Percentiles rank a stretch among this genome's conserved stretches.
phyloP scores from a whole-genome alignment of 1,284 basidiomycete species.

The Athelia psychrophila region DNA sequence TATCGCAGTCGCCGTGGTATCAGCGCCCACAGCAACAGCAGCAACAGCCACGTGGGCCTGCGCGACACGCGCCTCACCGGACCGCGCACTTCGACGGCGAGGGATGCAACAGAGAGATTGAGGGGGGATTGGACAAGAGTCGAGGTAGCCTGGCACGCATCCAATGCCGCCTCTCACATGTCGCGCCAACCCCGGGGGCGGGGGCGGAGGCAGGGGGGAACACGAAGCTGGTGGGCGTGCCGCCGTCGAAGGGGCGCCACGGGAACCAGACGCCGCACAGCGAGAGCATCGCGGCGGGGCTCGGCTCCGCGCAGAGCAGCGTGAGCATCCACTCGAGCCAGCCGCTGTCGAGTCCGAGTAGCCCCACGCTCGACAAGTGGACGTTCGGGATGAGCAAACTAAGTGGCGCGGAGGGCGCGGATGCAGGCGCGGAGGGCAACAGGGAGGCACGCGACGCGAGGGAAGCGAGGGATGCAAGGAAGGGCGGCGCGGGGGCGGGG shows the following conservation, averaged over 20 bases:
- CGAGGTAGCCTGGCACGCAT: too few species aligned
- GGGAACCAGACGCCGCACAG: conserved; percentile 95
- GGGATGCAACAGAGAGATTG: too few species aligned
- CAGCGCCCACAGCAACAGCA: too few species aligned
- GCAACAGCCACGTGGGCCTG: too few species aligned
- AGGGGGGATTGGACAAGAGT: too few species aligned
- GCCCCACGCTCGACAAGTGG: conserved; percentile 87
- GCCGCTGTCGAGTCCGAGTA: conserved; percentile 81
- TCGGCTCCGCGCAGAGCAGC: conserved; percentile 89
- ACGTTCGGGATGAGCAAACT: conserved; percentile 91
- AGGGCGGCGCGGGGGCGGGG: not conserved
- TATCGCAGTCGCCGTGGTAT: too few species aligned
- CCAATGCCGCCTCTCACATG: too few species aligned
- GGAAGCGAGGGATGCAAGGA: conserved; percentile 17
- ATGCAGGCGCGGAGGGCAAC: conserved; percentile 10
- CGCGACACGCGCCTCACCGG: too few species aligned
- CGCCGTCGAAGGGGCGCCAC: conserved; percentile 92
- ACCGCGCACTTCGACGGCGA: too few species aligned
- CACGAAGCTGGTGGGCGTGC: conserved; percentile 89
- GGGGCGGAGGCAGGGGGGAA: too few species aligned
- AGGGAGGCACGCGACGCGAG: conserved; percentile 21
- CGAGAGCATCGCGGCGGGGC: conserved; percentile 82
- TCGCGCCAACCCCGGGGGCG: too few species aligned
- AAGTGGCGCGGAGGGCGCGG: conserved; percentile 34
- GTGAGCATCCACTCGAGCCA: conserved; percentile 89